phyloP scores from a whole-genome alignment of 768 basidiomycete genomes.

The Mrakia frigida region DNA sequence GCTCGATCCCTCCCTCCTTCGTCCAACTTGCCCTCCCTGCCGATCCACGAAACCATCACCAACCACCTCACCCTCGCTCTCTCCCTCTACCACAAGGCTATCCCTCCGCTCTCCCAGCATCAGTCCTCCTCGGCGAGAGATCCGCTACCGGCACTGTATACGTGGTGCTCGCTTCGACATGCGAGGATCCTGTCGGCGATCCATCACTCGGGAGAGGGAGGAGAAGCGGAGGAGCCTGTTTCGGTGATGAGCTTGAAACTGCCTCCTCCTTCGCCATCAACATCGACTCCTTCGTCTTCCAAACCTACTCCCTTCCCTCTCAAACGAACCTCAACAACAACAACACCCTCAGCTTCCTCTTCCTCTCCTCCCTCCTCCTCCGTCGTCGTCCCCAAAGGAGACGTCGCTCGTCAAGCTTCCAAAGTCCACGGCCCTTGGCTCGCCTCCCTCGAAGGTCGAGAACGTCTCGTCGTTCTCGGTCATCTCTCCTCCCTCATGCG shows the following conservation, averaged over 20 bases:
- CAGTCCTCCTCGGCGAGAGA: background rate
- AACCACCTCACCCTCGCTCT: conserved; percentile 24
- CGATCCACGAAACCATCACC: conserved; percentile 14
- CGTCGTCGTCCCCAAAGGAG: conserved; percentile 41
- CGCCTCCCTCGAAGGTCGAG: conserved; percentile 67
- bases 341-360: background rate
- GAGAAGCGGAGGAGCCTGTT: background rate
- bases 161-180: conserved; percentile 23
- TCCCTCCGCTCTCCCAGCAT: conserved; percentile 6
- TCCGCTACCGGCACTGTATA: conserved; percentile 24
- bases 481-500: conserved; percentile 68
- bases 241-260: background rate
- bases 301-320: too few relatives aligned
- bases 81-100: conserved; percentile 16
- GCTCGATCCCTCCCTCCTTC: background rate
- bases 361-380: background rate
- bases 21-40: background rate
- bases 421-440: conserved; percentile 84
- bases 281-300: background rate
- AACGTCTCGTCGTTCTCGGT: conserved; percentile 67
- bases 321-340: too few relatives aligned
- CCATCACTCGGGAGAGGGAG: conserved; percentile 1
- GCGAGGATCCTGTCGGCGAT: conserved; percentile 20
- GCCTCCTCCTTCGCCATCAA: background rate
- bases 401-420: conserved; percentile 61